phyloP scores from a whole-genome alignment of 352 stramenopile species.

The Globisporangium viniferum region DNA sequence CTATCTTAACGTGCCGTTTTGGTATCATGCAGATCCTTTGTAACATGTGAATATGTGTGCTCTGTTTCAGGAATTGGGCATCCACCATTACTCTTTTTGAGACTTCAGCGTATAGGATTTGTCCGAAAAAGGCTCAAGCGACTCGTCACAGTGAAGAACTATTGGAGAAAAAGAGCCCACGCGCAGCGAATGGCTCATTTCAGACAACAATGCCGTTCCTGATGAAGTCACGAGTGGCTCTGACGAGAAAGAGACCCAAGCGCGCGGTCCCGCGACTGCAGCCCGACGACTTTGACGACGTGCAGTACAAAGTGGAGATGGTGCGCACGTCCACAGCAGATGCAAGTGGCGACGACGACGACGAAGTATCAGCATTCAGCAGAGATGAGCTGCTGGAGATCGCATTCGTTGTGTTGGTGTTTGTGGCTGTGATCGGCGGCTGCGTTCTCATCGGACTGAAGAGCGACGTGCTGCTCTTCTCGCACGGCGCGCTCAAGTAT shows the following conservation, averaged over 20 bases:
- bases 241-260: constrained; percentile 5
- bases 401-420: constrained; percentile 26
- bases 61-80: constrained; percentile 41
- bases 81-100: constrained; percentile 49
- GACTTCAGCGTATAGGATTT: neutral
- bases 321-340: constrained; percentile 27
- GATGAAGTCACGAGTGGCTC: neutral
- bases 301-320: constrained; percentile 61
- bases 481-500: constrained; percentile 28
- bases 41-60: neutral
- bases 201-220: neutral
- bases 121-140: neutral
- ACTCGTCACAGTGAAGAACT: neutral
- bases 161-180: constrained; percentile 1
- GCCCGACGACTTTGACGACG: constrained; percentile 64
- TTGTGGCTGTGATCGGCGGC: constrained; percentile 29
- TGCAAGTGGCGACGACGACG: constrained; percentile 7
- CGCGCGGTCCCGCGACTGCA: constrained; percentile 23
- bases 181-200: neutral
- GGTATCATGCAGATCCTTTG: neutral
- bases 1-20: neutral
- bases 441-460: constrained; percentile 38
- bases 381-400: constrained; percentile 33
- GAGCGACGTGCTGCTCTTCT: constrained; percentile 33
- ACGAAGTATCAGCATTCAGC: constrained; percentile 1